phyloP scores from a whole-genome alignment of 345 rosid species.

The Aquilaria malaccensis region DNA sequence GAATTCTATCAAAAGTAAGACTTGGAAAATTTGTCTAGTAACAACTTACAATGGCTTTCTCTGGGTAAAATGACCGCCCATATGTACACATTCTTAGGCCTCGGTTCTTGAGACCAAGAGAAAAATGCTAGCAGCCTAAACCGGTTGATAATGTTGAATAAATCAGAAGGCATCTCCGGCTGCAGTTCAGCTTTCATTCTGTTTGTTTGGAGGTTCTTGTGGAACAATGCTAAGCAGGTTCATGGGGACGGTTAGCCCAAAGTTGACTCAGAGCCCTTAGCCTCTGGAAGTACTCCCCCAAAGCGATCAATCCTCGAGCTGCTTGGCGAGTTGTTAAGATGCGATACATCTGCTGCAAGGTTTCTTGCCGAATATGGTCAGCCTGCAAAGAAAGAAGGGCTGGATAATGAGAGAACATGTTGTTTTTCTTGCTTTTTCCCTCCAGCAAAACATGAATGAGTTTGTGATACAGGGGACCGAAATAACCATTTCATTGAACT shows the following conservation, averaged over 20 bases:
- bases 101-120: conserved; percentile 24
- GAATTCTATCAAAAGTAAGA: too few species aligned
- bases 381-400: conserved; percentile 39
- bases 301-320: conserved; percentile 71
- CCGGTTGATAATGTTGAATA: conserved; percentile 13
- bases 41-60: conserved; percentile 4
- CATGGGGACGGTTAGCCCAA: conserved; percentile 53
- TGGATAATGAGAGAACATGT: too few species aligned
- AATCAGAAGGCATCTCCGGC: conserved; percentile 16
- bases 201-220: conserved; percentile 6
- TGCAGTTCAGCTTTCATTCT: conserved; percentile 5
- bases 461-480: too few species aligned
- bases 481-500: too few species aligned
- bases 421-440: too few species aligned
- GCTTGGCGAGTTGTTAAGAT: conserved; percentile 72
- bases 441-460: too few species aligned
- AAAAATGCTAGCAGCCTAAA: conserved; percentile 35
- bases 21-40: conserved; percentile 13
- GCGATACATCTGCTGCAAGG: conserved; percentile 71
- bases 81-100: conserved; percentile 23
- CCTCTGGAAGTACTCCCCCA: conserved; percentile 81
- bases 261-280: conserved; percentile 60
- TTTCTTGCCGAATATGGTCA: conserved; percentile 80
- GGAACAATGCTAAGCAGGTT: conserved; percentile 34
- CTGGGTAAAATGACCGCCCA: conserved; percentile 14